phyloP scores from a whole-genome alignment of 768 basidiomycete species.

The Agaricus subrufescens region DNA sequence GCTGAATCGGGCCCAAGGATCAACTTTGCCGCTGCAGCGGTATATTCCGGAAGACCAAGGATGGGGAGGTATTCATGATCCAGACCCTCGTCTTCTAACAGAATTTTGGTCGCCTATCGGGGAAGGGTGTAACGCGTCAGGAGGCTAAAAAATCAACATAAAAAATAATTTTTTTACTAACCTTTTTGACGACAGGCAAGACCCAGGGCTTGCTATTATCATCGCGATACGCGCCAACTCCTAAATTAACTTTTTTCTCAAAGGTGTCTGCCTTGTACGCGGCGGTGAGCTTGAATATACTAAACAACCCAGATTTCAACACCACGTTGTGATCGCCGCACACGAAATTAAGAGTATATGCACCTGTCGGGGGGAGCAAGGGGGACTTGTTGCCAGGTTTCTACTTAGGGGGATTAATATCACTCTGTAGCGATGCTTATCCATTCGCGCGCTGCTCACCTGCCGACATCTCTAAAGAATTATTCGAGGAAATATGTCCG shows the following conservation, averaged over 20 bases:
- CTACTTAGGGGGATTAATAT: slow-evolving; percentile 30
- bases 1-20: slow-evolving; percentile 72
- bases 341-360: slow-evolving; percentile 8
- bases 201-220: slow-evolving; percentile 88
- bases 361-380: slow-evolving; percentile 86
- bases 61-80: slow-evolving; percentile 95
- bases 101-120: slow-evolving; percentile 62
- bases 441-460: slow-evolving; percentile 34
- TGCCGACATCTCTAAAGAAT: slow-evolving; percentile 41
- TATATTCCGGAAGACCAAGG: slow-evolving; percentile 82
- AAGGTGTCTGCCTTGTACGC: slow-evolving; percentile 79
- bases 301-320: slow-evolving; percentile 23
- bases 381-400: slow-evolving; percentile 71
- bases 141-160: background rate
- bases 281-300: slow-evolving; percentile 89
- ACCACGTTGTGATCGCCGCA: background rate
- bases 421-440: slow-evolving; percentile 8
- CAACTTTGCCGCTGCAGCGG: slow-evolving; percentile 73
- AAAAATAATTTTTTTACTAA: slow-evolving; percentile 18
- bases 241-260: slow-evolving; percentile 82
- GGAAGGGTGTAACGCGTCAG: background rate
- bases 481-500: slow-evolving; percentile 38
- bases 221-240: slow-evolving; percentile 92
- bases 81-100: slow-evolving; percentile 64
- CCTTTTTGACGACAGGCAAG: slow-evolving; percentile 88